Evolutionary conservation across 176 grass and related monocot species (phyloP).

Genomic region (Avena sativa): DNA sequence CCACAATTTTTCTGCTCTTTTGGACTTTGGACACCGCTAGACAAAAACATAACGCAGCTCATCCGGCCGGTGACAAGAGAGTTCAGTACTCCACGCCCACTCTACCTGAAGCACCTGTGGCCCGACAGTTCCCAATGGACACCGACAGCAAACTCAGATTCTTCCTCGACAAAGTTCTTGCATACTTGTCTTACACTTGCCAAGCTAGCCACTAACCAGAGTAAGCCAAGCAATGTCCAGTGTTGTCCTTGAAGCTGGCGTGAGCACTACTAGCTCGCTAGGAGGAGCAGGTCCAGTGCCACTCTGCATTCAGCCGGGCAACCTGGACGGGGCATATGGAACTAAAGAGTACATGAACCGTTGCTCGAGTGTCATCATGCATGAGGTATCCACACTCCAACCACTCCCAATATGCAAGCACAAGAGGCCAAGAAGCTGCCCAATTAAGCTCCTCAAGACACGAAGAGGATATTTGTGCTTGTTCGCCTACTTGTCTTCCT

Average conservation of each 20-base stretch:
- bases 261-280: background rate
- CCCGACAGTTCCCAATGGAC: background rate
- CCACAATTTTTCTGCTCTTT: background rate
- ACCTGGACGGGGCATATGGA: background rate
- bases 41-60: background rate
- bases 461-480: background rate
- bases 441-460: background rate
- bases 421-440: background rate
- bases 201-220: background rate
- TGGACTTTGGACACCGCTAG: background rate
- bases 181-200: background rate
- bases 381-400: background rate
- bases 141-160: background rate
- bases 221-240: background rate
- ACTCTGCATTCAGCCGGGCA: background rate
- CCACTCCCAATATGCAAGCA: background rate
- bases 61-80: background rate
- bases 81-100: background rate
- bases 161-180: background rate
- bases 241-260: background rate
- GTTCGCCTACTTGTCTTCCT: too few species aligned
- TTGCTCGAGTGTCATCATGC: background rate
- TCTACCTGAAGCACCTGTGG: background rate
- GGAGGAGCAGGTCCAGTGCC: slow-evolving; percentile 8
- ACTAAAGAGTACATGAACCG: background rate